Base-by-base conservation (phyloP, 192 early-diverging fungal genomes). In the Entrophospora sp. region DNA sequence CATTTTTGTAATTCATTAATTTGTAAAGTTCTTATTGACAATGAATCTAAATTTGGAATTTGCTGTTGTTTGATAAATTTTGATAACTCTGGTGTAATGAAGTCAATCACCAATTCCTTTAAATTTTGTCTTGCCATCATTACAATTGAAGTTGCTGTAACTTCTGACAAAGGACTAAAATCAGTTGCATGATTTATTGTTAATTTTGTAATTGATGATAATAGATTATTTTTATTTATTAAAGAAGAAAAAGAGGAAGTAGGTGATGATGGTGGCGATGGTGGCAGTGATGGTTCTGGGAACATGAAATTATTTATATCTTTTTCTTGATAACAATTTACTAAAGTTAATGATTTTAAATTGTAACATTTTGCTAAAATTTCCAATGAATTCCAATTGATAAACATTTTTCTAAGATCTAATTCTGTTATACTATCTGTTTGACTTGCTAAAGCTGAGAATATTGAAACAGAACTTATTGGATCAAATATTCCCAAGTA, bases 251-350 rank as follows among this genome's bases (percentile, higher is more conserved):
- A 6, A 20, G 34, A n/a, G n/a, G n/a, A n/a, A n/a, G n/a, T n/a
- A n/a, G n/a, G n/a, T n/a, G n/a, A n/a, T n/a, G n/a, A n/a, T n/a
- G n/a, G n/a, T n/a, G n/a, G n/a, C n/a, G n/a, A n/a, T n/a, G n/a
- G n/a, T n/a, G n/a, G n/a, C n/a, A n/a, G n/a, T n/a, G n/a, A n/a
- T n/a, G n/a, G n/a, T n/a, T n/a, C n/a, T n/a, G n/a, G n/a, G n/a
- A n/a, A n/a, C n/a, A n/a, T n/a, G n/a, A n/a, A n/a, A n/a, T n/a
- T n/a, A n/a, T n/a, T 22, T 2, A 57, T 37, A 36, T 57, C 53
- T 57, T 57, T 5, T 57, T 57, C 53, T 57, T 57, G 53, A 36
- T 57, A 36, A 57, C 53, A 57, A 57, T 57, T 57, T 13, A 57
- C 30, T 10, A 57, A 57, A 35, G 18, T 30, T 31, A 57, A 57